Evolutionary conservation across 495 filamentous ascomycete genomes (phyloP), one percentile per base, ranked within the genome.

Genomic region (Penicillium lividum): DNA sequence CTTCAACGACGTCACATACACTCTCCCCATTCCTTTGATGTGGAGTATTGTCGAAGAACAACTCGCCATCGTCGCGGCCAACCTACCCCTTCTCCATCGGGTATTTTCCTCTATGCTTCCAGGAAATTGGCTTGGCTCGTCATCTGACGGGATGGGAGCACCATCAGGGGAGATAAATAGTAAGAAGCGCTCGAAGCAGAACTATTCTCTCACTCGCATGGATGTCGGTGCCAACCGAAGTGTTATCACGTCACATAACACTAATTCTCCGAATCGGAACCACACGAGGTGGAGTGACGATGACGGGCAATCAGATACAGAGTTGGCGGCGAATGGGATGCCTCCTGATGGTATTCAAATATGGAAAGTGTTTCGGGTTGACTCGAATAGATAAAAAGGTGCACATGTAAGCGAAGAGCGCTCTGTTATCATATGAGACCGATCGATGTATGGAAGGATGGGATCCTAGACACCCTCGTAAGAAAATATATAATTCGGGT

Each of bases 1-100:
- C 33, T 66, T 66, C 51, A n/a, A 15, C 28, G 59, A 66, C n/a
- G 33, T 56, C 10, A 58, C 59, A 15, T 62, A 62, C 22, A 57
- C 63, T 13, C 57, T 66, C 13, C 59, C 56, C 5, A 30, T 57
- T 15, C 56, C 59, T 3, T 11, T 66, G 10, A 56, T 58, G 28
- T 66, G 59, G 63, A 66, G 40, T 8, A 50, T 62, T 2, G 27
- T 66, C 15, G 63, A 66, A 36, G 48, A 53, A 28, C 52, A 66
- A 36, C 53, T 66, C 25, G 59, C 63, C 18, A 60, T 66, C 22
- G 29, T 66, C 36, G 34, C 51, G 0, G 53, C 36, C 1, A 66
- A 66, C 28, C 28, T 66, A 0, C 63, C 63, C 8, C 52, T 45
- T 44, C 52, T 54, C n/a, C 52, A 38, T 13, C 27, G 13, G 2